phyloP scores from a whole-genome alignment of 1,139 yeast genomes.

The Nakaseomyces delphensis region DNA sequence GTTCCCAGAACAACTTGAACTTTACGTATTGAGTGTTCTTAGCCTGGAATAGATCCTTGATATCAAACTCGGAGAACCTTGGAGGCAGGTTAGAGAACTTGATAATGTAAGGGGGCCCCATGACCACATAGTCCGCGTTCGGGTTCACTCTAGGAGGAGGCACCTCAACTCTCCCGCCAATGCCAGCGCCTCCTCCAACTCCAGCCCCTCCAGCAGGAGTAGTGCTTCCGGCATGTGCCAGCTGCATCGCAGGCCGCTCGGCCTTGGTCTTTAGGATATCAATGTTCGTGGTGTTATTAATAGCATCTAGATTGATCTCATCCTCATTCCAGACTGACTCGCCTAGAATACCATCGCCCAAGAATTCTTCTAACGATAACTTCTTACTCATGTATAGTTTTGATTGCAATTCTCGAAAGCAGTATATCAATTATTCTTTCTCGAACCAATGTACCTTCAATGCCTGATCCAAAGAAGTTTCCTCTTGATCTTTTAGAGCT shows the following conservation, averaged over 20 bases:
- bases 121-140: constrained; percentile 8
- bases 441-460: too few relatives aligned
- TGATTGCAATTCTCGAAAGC: too few relatives aligned
- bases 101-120: constrained; percentile 48
- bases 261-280: constrained; percentile 20
- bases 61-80: constrained; percentile 30
- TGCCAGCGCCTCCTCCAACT: background rate
- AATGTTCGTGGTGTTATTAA: constrained; percentile 22
- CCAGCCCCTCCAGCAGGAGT: constrained; percentile 1
- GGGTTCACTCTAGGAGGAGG: constrained; percentile 5
- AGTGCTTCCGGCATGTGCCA: background rate
- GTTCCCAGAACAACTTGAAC: constrained; percentile 36
- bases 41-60: constrained; percentile 33
- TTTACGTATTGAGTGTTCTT: constrained; percentile 32
- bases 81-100: constrained; percentile 46
- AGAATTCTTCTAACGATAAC: constrained; percentile 32
- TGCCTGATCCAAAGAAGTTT: too few relatives aligned
- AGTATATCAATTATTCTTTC: background rate
- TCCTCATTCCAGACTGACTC: constrained; percentile 31
- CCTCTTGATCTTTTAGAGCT: too few relatives aligned
- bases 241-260: background rate
- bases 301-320: constrained; percentile 26
- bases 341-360: constrained; percentile 29
- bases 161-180: constrained; percentile 1
- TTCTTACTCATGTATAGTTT: constrained; percentile 11